Percentiles rank a stretch among this genome's conserved stretches.
These are phyloP conservation scores for Solanum sitiens DNA, from an alignment of 257 asterid species.

Conservation along the genomic window DNA sequence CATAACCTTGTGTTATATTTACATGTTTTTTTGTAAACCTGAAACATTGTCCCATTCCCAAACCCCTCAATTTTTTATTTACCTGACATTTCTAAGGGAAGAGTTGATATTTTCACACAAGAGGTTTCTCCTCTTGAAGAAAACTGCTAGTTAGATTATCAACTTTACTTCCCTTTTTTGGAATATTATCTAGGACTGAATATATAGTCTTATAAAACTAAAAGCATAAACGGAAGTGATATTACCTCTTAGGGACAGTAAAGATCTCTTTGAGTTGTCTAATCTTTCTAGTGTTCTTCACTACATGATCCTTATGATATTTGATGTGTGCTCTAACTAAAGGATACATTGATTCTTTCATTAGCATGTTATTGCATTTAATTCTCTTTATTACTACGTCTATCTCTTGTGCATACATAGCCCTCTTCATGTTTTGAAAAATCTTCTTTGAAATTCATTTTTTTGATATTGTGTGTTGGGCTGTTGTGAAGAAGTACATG, in stretches of 20 bases:
- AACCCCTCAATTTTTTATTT: too few relatives aligned
- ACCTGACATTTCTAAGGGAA: too few relatives aligned
- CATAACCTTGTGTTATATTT: too few relatives aligned
- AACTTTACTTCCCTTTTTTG: not conserved
- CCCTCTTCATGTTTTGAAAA: not conserved
- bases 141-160: too few relatives aligned
- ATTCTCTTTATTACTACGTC: not conserved
- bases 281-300: not conserved
- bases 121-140: not conserved
- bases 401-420: not conserved
- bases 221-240: not conserved
- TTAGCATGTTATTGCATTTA: not conserved
- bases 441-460: not conserved
- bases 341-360: not conserved
- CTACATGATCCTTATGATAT: not conserved
- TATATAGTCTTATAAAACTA: not conserved
- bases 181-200: not conserved
- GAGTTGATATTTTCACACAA: too few relatives aligned
- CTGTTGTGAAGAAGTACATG: not conserved
- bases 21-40: too few relatives aligned
- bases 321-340: not conserved
- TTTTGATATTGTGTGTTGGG: not conserved
- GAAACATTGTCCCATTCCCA: too few relatives aligned
- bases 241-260: conserved; percentile 2
- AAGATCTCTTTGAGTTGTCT: not conserved